A percentile compares a stretch with the other conserved stretches of the same genome.
Evolutionary conservation across 192 early-diverging fungal species (phyloP).

Genomic region (Coemansia sp.): DNA sequence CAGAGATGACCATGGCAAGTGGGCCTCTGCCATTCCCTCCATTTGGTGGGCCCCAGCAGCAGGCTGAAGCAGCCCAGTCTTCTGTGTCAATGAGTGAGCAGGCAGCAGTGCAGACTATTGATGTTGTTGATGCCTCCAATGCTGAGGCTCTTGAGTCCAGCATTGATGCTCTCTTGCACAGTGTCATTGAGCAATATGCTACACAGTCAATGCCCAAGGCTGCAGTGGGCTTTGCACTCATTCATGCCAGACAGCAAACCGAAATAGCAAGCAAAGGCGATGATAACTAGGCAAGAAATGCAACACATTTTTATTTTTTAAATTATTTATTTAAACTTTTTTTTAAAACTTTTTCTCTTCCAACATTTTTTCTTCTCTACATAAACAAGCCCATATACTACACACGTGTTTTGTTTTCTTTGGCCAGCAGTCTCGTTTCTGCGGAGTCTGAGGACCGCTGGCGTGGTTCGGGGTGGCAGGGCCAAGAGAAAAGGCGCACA

Average conservation of each 20-base stretch:
- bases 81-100: neutral
- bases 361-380: neutral
- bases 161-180: constrained; percentile 47
- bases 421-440: too few species aligned
- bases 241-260: constrained; percentile 33
- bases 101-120: constrained; percentile 24
- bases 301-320: neutral
- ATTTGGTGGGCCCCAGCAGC: constrained; percentile 6
- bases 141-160: constrained; percentile 42
- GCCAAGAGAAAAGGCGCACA: too few species aligned
- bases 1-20: constrained; percentile 5
- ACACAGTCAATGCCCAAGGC: constrained; percentile 47
- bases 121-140: constrained; percentile 26
- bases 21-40: constrained; percentile 5
- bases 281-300: neutral
- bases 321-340: neutral
- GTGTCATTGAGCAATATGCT: constrained; percentile 41
- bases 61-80: constrained; percentile 5
- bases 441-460: too few species aligned
- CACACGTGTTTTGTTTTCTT: too few species aligned
- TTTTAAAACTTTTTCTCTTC: neutral
- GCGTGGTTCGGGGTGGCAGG: too few species aligned
- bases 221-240: constrained; percentile 47
- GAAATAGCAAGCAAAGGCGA: neutral
- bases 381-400: neutral